These are phyloP conservation scores for Hippophae rhamnoides DNA, from an alignment of 306 rosid genomes.

Conservation along the genomic window DNA sequence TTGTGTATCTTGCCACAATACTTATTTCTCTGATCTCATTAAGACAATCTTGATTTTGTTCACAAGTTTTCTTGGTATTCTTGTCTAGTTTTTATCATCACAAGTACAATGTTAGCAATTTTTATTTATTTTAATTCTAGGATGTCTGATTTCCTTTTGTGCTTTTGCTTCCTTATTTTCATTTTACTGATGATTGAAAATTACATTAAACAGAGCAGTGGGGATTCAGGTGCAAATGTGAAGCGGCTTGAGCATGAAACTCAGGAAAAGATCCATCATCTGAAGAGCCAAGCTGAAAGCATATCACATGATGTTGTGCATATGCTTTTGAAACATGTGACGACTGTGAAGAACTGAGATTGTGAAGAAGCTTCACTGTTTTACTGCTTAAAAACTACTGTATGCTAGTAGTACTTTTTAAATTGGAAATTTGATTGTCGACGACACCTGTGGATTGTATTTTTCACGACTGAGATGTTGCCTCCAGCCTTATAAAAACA, in stretches of 20 bases:
- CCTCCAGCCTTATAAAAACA: no score
- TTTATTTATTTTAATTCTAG: neutral
- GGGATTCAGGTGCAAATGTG: conserved; percentile 94
- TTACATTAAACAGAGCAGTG: conserved; percentile 48
- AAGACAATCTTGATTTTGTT: no score
- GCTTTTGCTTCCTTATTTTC: neutral
- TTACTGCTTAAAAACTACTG: neutral
- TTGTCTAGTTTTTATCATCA: neutral
- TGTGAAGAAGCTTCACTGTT: neutral
- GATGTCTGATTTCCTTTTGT: neutral
- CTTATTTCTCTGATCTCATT: no score
- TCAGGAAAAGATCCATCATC: conserved; percentile 49
- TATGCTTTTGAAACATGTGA: conserved; percentile 11
- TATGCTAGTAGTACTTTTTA: neutral
- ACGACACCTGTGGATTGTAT: neutral
- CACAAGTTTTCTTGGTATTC: neutral
- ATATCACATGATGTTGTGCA: conserved; percentile 14
- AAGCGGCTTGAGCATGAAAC: conserved; percentile 90
- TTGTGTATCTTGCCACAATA: neutral
- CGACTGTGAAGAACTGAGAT: conserved; percentile 9
- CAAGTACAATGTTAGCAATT: neutral
- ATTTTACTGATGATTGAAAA: neutral
- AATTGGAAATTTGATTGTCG: neutral
- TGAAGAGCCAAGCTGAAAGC: conserved; percentile 51
- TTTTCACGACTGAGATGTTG: neutral